Percentiles rank a stretch among this genome's conserved stretches.
phyloP scores from a whole-genome alignment of 768 basidiomycete species.

The Suillus plorans region DNA sequence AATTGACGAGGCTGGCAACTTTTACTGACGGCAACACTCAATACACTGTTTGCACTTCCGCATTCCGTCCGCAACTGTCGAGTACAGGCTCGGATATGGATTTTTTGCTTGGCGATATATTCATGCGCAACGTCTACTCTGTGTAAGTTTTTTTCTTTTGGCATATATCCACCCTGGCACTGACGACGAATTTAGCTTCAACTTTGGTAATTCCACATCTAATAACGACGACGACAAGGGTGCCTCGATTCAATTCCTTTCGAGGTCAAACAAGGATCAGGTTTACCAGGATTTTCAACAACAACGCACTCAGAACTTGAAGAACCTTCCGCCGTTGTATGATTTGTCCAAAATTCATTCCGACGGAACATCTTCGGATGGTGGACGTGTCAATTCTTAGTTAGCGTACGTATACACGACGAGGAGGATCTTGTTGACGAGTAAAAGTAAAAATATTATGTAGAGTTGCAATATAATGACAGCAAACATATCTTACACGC shows the following conservation, averaged over 20 bases:
- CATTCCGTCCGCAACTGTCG: slow-evolving; percentile 32
- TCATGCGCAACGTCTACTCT: slow-evolving; percentile 47
- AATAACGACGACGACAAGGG: slow-evolving; percentile 15
- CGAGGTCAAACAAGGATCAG: slow-evolving; percentile 34
- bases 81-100: slow-evolving; percentile 32
- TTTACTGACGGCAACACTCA: slow-evolving; percentile 28
- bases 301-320: slow-evolving; percentile 15
- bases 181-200: slow-evolving; percentile 30
- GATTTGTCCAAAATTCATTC: slow-evolving; percentile 19
- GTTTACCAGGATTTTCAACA: slow-evolving; percentile 30
- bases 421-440: background rate
- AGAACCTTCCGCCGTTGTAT: slow-evolving; percentile 22
- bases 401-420: background rate
- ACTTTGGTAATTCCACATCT: slow-evolving; percentile 37
- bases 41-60: slow-evolving; percentile 39
- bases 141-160: slow-evolving; percentile 29
- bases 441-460: background rate
- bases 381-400: background rate
- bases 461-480: background rate
- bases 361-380: slow-evolving; percentile 21
- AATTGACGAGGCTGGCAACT: slow-evolving; percentile 34
- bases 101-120: slow-evolving; percentile 42
- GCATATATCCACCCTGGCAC: background rate
- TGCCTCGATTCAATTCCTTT: slow-evolving; percentile 42
- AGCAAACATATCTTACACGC: background rate